Evolutionary conservation across 768 basidiomycete genomes (phyloP).

Genomic region (Tubosaeta brunneosetosa): DNA sequence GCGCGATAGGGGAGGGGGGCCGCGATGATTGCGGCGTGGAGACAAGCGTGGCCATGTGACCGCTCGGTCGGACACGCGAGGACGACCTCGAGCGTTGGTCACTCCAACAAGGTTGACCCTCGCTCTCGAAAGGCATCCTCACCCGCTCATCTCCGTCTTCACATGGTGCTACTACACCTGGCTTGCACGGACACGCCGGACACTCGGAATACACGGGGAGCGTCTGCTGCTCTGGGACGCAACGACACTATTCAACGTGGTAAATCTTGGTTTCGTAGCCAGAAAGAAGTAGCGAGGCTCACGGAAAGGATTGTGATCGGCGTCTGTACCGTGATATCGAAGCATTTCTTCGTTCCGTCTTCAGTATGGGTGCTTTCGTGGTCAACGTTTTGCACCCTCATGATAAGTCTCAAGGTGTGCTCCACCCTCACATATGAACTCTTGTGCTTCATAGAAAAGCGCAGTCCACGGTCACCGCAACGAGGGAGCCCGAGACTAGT

Average conservation of each 20-base stretch:
- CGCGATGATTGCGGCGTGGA: constrained; percentile 9
- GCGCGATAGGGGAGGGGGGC: constrained; percentile 29
- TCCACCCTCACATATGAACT: constrained; percentile 66
- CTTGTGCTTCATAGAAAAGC: constrained; percentile 68
- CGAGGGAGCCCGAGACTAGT: constrained; percentile 15
- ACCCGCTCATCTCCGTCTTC: constrained; percentile 23
- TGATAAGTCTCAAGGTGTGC: constrained; percentile 75
- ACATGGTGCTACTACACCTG: neutral
- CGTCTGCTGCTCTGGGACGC: constrained; percentile 71
- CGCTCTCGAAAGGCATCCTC: constrained; percentile 25
- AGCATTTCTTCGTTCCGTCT: constrained; percentile 70
- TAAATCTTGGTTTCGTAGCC: neutral
- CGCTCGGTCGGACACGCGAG: neutral
- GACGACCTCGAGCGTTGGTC: neutral
- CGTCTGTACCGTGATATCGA: constrained; percentile 84
- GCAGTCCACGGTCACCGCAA: constrained; percentile 36
- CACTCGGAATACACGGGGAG: constrained; percentile 65
- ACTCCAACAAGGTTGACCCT: neutral
- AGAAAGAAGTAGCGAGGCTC: constrained; percentile 28
- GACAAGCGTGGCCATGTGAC: neutral
- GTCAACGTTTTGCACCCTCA: constrained; percentile 72
- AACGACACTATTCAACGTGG: constrained; percentile 57
- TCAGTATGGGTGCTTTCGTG: constrained; percentile 59
- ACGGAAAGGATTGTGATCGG: constrained; percentile 88
- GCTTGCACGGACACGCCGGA: constrained; percentile 43